These are phyloP conservation scores for Scleroderma citrinum DNA, from an alignment of 768 basidiomycete genomes.

Conservation along the genomic window DNA sequence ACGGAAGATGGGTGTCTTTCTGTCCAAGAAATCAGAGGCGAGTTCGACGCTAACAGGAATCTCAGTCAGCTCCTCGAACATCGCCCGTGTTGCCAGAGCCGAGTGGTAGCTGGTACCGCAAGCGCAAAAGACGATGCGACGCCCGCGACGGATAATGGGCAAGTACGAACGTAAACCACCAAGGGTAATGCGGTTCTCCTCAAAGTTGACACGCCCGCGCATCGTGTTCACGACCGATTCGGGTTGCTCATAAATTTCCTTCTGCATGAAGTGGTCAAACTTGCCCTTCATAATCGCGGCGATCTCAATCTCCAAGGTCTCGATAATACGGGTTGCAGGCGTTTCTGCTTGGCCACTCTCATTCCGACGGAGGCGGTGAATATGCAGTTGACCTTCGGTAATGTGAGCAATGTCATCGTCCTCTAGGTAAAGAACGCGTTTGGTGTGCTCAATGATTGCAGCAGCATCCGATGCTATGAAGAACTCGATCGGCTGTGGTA, in stretches of 20 bases:
- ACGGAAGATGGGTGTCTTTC: slow-evolving; percentile 98
- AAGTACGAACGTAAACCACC: slow-evolving; percentile 95
- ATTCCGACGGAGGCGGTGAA: slow-evolving; percentile 92
- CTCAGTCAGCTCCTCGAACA: slow-evolving; percentile 98
- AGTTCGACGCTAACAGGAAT: slow-evolving; percentile 97
- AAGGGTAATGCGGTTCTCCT: slow-evolving; percentile 82
- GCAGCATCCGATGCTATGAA: slow-evolving; percentile 97
- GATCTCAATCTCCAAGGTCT: slow-evolving; percentile 96
- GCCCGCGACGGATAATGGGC: slow-evolving; percentile 89
- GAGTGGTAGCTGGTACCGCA: slow-evolving; percentile 99
- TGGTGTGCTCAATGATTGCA: slow-evolving; percentile 97
- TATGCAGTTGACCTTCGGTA: slow-evolving; percentile 94
- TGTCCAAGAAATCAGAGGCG: slow-evolving; percentile 96
- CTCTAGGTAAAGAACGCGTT: slow-evolving; percentile 96
- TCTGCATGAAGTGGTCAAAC: slow-evolving; percentile 99
- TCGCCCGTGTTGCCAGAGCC: slow-evolving; percentile 90
- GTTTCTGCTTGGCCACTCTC: slow-evolving; percentile 62
- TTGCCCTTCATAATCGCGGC: slow-evolving; percentile 99
- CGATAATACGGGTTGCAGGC: slow-evolving; percentile 77
- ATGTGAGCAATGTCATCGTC: slow-evolving; percentile 99
- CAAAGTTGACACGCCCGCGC: slow-evolving; percentile 99
- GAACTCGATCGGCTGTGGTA: slow-evolving; percentile 98
- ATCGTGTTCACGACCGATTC: slow-evolving; percentile 99
- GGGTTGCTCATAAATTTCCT: slow-evolving; percentile 99
- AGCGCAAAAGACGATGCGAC: slow-evolving; percentile 95